Evolutionary conservation across 495 filamentous ascomycete species (phyloP), one percentile per base, ranked within the genome.

Genomic region (Poronia punctata): DNA sequence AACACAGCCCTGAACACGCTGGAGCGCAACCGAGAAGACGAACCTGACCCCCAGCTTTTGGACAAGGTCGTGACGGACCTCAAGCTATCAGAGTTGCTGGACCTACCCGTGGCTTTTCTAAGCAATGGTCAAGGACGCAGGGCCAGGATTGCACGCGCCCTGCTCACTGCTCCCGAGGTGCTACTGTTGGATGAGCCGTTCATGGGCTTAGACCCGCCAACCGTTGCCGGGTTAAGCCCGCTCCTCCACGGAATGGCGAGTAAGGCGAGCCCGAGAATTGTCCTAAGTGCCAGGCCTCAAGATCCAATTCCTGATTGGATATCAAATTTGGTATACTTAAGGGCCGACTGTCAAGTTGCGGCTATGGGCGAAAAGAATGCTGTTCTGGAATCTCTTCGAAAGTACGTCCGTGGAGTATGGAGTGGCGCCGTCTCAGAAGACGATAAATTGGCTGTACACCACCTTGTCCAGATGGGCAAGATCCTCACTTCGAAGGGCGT

Each of bases 151-250:
- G 92, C 88, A 1, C 83, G 83, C 50, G 88, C 88, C 2, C 59
- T 98, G 28, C 66, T 96, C 48, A 76, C 66, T 25, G 73, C 73
- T 39, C 90, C 92, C 0, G 84, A 90, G 61, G 67, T 95, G 8
- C 50, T 98, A 20, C 68, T 96, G 24, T 68, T 97, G 8, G 92
- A 98, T 63, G 92, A 95, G 53, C 88, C 92, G 10, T 96, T 98
- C 57, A 95, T 98, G 86, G 92, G 92, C 7, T 67, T 98, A 23
- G 92, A 98, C 56, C 92, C 92, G 16, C 75, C 78, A 15, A 88
- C 87, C 2, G 70, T 82, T 7, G 65, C 66, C 21, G 72, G 72
- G 8, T 59, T 97, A 50, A 89, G 84, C 15, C 64, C 65, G 2
- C 65, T 96, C 26, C 71, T 96, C 6, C 61, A 76, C 45, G 57